Evolutionary conservation across 768 basidiomycete species (phyloP).

Genomic region (Neoboletus subvelutipes): DNA sequence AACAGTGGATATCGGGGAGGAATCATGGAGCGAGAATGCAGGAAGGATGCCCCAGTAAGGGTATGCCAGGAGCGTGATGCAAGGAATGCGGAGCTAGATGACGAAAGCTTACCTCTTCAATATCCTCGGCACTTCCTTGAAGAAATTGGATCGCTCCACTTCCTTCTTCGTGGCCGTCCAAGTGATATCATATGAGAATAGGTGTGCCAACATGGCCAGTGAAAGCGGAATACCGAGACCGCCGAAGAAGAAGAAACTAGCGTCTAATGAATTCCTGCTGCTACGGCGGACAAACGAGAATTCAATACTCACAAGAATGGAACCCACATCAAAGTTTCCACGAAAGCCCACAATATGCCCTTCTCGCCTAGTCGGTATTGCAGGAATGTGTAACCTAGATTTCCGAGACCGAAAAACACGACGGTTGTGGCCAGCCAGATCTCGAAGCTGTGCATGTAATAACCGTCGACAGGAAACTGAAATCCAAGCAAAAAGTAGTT

Average conservation of each 20-base stretch:
- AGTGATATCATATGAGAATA: slow-evolving; percentile 57
- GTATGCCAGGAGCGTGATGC: neutral
- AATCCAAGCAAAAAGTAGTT: slow-evolving; percentile 78
- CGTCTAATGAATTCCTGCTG: slow-evolving; percentile 4
- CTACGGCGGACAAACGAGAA: neutral
- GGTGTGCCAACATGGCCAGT: slow-evolving; percentile 51
- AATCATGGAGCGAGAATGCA: neutral
- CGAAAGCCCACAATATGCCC: slow-evolving; percentile 21
- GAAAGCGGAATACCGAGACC: slow-evolving; percentile 56
- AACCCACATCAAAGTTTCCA: slow-evolving; percentile 29
- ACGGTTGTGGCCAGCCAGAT: slow-evolving; percentile 75
- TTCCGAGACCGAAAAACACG: slow-evolving; percentile 78
- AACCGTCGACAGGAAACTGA: slow-evolving; percentile 69
- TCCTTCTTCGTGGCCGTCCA: slow-evolving; percentile 74
- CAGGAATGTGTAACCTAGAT: slow-evolving; percentile 65
- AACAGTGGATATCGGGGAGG: neutral
- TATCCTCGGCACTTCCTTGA: slow-evolving; percentile 84
- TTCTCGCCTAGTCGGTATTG: slow-evolving; percentile 66
- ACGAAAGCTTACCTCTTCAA: slow-evolving; percentile 42
- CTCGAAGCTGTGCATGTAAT: slow-evolving; percentile 78
- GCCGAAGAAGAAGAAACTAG: slow-evolving; percentile 52
- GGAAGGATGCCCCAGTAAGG: neutral
- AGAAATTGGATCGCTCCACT: slow-evolving; percentile 87
- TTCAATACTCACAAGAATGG: slow-evolving; percentile 38
- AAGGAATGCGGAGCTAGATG: neutral